Evolutionary conservation across 495 filamentous ascomycete genomes (phyloP), one percentile per base, ranked within the genome.

Genomic region (Penicillium canescens): DNA sequence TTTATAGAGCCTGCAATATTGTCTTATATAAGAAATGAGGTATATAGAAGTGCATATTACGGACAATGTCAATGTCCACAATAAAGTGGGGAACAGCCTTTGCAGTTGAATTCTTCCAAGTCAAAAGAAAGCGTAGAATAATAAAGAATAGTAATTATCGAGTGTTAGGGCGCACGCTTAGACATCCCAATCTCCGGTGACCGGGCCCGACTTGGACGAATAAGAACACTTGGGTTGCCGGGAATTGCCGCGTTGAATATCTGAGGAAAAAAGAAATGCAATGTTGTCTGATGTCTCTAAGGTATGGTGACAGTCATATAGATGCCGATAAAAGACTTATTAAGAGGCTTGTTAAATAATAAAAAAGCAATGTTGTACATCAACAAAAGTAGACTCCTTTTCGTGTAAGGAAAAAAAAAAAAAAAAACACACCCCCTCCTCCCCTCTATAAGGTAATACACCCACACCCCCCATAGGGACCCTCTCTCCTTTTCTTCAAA

Each of bases 111-210:
- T 18, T 18, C 18, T 18, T 2, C 28, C 28, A 31, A 31, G 8
- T 41, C 0, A 18, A 8, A 41, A n/a, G 20, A 20, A 20, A 41
- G 23, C 18, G 18, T 21, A 16, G 26, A 36, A 42, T 50, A 50
- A 35, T 23, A 38, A 21, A 41, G 38, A 41, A 41, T 41, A 50
- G 28, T 33, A 31, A 39, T 41, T 1, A 13, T 37, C 13, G 26
- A 23, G 13, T 16, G 33, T 23, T 42, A 28, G 28, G 33, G 45
- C 50, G 45, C 33, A 51, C 62, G 62, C 62, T 60, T 63, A 60
- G 56, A 50, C 61, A 54, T 54, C 56, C 57, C 57, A 59, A 59
- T 59, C 57, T 60, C 57, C 57, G 57, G 57, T 56, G 47, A 56
- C 52, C 52, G 56, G 56, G 52, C 51, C 52, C 46, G 46, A 37